Evolutionary conservation across 1,284 basidiomycete species (phyloP).

Genomic region (Ganoderma lucidum): DNA sequence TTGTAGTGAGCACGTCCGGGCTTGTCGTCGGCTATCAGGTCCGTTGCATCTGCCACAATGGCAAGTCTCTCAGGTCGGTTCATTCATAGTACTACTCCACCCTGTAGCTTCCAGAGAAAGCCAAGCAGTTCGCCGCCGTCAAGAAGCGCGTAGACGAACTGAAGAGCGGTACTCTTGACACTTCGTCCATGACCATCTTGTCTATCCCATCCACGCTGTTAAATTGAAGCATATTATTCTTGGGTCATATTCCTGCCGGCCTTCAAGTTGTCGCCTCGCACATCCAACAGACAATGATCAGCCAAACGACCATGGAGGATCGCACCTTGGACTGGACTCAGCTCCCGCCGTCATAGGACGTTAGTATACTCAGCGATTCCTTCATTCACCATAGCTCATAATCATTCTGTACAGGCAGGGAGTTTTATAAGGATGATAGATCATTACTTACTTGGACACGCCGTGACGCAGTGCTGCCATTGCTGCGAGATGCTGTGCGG

Average conservation of each 20-base stretch:
- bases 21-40: conserved; percentile 71
- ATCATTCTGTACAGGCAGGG: too few relatives aligned
- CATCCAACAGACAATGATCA: too few relatives aligned
- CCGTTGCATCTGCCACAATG: conserved; percentile 20
- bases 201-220: conserved; percentile 2
- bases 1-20: conserved; percentile 73
- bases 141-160: conserved; percentile 37
- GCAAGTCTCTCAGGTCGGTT: too few relatives aligned
- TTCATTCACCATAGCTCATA: too few relatives aligned
- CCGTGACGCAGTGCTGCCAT: too few relatives aligned
- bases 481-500: background rate
- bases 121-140: conserved; percentile 39
- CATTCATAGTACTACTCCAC: background rate
- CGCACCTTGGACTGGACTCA: too few relatives aligned
- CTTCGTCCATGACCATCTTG: conserved; percentile 33
- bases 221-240: background rate
- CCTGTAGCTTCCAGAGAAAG: conserved; percentile 42
- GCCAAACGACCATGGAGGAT: too few relatives aligned
- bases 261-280: too few relatives aligned
- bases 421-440: too few relatives aligned
- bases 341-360: too few relatives aligned
- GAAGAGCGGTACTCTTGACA: conserved; percentile 38
- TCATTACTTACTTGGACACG: too few relatives aligned
- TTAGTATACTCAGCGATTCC: too few relatives aligned
- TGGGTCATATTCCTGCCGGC: background rate